Evolutionary conservation across 176 grass and related monocot genomes (phyloP).

Genomic region (Olyra latifolia): DNA sequence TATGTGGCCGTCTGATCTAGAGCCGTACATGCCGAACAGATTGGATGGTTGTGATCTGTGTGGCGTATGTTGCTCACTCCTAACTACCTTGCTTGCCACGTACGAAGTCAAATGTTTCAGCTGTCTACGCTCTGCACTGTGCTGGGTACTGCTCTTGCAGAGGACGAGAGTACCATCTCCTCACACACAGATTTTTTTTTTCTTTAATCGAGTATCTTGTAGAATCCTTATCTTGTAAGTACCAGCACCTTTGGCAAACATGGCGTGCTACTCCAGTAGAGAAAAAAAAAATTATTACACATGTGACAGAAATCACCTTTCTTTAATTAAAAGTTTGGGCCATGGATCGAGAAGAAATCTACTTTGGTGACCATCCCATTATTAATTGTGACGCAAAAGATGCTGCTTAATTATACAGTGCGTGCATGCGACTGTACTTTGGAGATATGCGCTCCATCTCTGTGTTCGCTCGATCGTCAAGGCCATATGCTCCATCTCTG

Average conservation of each 20-base stretch:
- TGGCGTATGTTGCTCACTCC: not conserved
- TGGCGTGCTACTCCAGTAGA: not conserved
- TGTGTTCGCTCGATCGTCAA: conserved; percentile 18
- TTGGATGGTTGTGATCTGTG: not conserved
- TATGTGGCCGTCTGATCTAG: not conserved
- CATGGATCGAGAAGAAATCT: conserved; percentile 30
- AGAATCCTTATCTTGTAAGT: conserved; percentile 1
- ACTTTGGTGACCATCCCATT: conserved; percentile 43
- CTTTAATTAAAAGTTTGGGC: conserved; percentile 30
- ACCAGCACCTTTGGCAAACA: not conserved
- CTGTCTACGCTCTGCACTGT: not conserved
- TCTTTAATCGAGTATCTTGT: not conserved
- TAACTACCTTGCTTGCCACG: not conserved
- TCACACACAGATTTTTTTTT: not conserved
- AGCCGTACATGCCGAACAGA: not conserved
- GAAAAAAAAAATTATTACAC: conserved; percentile 12
- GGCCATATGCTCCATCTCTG: not conserved
- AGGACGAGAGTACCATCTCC: not conserved
- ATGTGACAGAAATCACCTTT: conserved; percentile 47
- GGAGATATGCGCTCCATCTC: too few species aligned
- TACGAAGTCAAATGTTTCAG: conserved; percentile 16
- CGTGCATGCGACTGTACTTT: conserved; percentile 32
- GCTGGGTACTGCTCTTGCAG: not conserved
- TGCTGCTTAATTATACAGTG: conserved; percentile 5
- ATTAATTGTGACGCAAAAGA: conserved; percentile 40